Percentiles rank a stretch among this genome's conserved stretches.
These are phyloP conservation scores for Hebeloma cylindrosporum DNA, from an alignment of 768 basidiomycete species.

Conservation along the genomic window DNA sequence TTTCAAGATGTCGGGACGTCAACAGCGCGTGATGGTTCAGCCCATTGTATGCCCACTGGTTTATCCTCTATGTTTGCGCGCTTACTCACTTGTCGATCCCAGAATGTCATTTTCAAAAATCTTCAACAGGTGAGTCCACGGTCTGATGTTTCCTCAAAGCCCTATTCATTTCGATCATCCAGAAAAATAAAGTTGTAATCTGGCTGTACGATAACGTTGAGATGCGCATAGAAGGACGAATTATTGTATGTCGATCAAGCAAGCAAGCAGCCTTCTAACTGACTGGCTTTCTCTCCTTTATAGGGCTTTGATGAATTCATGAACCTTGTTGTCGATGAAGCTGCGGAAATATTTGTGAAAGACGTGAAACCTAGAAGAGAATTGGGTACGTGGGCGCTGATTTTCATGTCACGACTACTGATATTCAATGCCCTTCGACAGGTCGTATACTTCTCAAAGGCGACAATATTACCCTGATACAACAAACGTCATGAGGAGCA, in stretches of 20 bases:
- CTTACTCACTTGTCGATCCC: slow-evolving; percentile 11
- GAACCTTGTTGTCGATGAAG: slow-evolving; percentile 95
- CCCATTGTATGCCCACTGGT: slow-evolving; percentile 77
- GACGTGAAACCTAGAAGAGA: slow-evolving; percentile 83
- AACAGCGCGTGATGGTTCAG: slow-evolving; percentile 98
- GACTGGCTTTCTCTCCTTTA: slow-evolving; percentile 6
- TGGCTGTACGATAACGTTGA: slow-evolving; percentile 98
- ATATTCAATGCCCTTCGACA: slow-evolving; percentile 31
- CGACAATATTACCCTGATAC: slow-evolving; percentile 98
- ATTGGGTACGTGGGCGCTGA: slow-evolving; percentile 57
- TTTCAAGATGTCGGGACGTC: slow-evolving; percentile 81
- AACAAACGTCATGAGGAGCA: slow-evolving; percentile 45
- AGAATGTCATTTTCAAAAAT: slow-evolving; percentile 99
- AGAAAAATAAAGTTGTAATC: slow-evolving; percentile 85
- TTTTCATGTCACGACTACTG: background rate
- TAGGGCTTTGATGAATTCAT: slow-evolving; percentile 99
- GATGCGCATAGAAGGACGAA: slow-evolving; percentile 94
- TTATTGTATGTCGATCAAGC: slow-evolving; percentile 87
- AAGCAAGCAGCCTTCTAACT: slow-evolving; percentile 1
- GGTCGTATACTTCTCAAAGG: slow-evolving; percentile 96
- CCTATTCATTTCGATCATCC: slow-evolving; percentile 15
- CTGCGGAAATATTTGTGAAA: slow-evolving; percentile 88
- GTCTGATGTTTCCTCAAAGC: background rate
- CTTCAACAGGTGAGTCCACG: slow-evolving; percentile 66
- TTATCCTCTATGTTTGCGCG: background rate